Percentiles rank a stretch among this genome's conserved stretches.
Conservation (phyloP, 495 filamentous ascomycete species). For the Lophiostoma macrostomum region DNA sequence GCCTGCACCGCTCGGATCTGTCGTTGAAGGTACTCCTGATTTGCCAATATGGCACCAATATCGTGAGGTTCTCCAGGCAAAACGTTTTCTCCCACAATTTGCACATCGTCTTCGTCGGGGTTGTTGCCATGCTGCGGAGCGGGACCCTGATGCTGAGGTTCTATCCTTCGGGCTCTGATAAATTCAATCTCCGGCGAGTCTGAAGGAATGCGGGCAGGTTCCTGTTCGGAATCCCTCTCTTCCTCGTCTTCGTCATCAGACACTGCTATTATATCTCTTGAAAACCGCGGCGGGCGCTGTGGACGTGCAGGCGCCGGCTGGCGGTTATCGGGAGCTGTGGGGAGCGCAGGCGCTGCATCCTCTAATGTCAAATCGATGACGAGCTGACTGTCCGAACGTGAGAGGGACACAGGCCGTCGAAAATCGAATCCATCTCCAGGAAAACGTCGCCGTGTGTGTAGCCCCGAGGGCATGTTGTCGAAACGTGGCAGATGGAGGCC, state of each 20-base stretch:
- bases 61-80: conserved; percentile 11
- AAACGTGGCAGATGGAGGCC: conserved; percentile 21
- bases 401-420: conserved; percentile 45
- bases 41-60: too few species aligned
- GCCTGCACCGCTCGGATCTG: too few species aligned
- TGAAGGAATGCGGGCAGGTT: conserved; percentile 2
- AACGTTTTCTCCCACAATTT: conserved; percentile 4
- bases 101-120: conserved; percentile 22
- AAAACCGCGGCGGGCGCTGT: conserved; percentile 27
- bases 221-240: conserved; percentile 23
- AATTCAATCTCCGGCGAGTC: conserved; percentile 32
- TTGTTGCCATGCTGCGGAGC: background rate
- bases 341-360: conserved; percentile 21
- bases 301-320: conserved; percentile 1
- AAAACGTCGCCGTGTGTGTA: conserved; percentile 42
- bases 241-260: too few species aligned
- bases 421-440: conserved; percentile 52
- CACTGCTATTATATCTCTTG: conserved; percentile 38
- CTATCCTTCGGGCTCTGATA: conserved; percentile 23
- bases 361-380: conserved; percentile 55
- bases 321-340: conserved; percentile 4
- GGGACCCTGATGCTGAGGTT: conserved; percentile 13
- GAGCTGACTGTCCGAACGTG: background rate
- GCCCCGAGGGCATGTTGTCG: conserved; percentile 22
- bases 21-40: too few species aligned